Evolutionary conservation across 2,329 filamentous ascomycete genomes (phyloP), one percentile per base, ranked within the genome.

Genomic region (Hortaea sp.): DNA sequence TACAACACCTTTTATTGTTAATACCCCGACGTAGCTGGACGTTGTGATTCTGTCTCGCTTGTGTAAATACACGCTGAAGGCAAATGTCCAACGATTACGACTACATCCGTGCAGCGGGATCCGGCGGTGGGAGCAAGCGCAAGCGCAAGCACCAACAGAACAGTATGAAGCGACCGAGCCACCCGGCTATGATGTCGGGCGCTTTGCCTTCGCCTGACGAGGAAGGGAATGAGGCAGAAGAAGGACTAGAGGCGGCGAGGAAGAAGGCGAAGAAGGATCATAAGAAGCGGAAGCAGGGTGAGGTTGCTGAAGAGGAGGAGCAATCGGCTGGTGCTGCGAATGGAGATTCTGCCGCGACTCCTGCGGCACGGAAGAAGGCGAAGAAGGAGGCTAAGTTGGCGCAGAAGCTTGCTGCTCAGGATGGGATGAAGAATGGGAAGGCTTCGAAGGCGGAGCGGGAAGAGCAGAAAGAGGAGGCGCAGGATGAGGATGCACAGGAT

Each of bases 161-260:
- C 32, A 20, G 20, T 20, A 20, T 20, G 20, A 45, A 49, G 29
- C 57, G 52, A 39, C 48, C 50, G 6, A 43, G 46, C 30, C 48
- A 57, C 30, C 55, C 57, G 29, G 61, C 61, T 5, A 42, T 63
- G n/a, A 63, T 63, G 61, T 63, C 60, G 30, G 61, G 61, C 37
- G 61, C 53, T 37, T 46, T 63, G 39, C 55, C 58, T 7, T 57
- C 58, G 43, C 61, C 57, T 5, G 55, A 52, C 13, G 47, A 51
- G 35, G 59, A 62, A 41, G 50, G 51, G n/a, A 45, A 49, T 42
- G 55, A 56, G 30, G 51, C 51, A 27, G 43, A 45, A 3, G 48
- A 56, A 20, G 39, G 47, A 29, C 46, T 49, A n/a, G 48, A 43
- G 13, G 46, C 52, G 37, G 43, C 48, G 49, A 52, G 48, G 45